Evolutionary conservation across 495 filamentous ascomycete species (phyloP), one percentile per base, ranked within the genome.

Genomic region (Penicillium lividum): DNA sequence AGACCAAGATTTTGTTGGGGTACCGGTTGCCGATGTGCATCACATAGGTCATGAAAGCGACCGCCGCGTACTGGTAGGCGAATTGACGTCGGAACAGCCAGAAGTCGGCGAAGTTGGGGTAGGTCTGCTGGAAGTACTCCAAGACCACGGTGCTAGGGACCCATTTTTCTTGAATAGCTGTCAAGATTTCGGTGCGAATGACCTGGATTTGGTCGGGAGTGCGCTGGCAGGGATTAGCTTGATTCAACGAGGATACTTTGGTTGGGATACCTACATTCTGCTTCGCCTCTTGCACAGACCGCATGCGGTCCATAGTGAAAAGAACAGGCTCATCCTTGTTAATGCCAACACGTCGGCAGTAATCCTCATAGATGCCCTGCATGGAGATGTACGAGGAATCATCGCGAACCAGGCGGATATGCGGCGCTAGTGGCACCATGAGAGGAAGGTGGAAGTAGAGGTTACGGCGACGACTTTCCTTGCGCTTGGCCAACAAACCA

Each of bases 1-100:
- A 89, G 62, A 99, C 92, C 70, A 88, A 86, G 67, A 98, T 86
- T 78, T 98, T 98, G 73, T 93, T 90, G 5, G 95, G 95, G 65
- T 91, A 97, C 54, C 95, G 90, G 65, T 89, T 88, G 71, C 89
- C 89, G 82, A 98, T 97, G 78, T 91, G 91, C 77, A 99, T 89
- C 58, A 95, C 88, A 69, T 97, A 98, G 36, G 95, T 99, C 89
- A 99, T 96, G 78, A 98, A 99, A 11, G 93, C 96, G 54, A 97
- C 82, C 3, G 92, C 87, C n/a, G 94, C 92, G 49, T 96, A 86
- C 74, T 98, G 94, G 75, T 97, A 97, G 30, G 90, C 87, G 73
- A 98, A 97, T 56, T 96, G 92, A 49, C 92, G 86, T 44, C 93
- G 87, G 89, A 99, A 99, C 40, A 98, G 85, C 90, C 93, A 98